Percentiles rank a stretch among this genome's conserved stretches.
Evolutionary conservation across 1,284 basidiomycete genomes (phyloP).

Genomic region (Trichosporon sp.): DNA sequence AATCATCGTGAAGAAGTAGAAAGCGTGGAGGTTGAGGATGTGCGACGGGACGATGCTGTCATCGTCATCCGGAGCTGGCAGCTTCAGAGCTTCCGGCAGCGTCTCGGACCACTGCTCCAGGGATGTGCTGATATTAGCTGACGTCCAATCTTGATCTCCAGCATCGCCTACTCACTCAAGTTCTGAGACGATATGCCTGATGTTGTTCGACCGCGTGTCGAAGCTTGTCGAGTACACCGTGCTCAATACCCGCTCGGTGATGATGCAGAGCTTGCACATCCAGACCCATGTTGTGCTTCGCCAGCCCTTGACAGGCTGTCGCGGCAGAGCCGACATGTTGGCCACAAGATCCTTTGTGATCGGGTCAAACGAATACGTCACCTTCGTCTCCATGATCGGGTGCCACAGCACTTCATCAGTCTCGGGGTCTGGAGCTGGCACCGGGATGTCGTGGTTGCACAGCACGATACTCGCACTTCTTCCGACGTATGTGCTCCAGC

Average conservation of each 20-base stretch:
- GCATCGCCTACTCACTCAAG: constrained; percentile 16
- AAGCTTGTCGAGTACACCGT: constrained; percentile 18
- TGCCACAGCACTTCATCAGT: constrained; percentile 21
- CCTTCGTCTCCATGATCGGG: constrained; percentile 12
- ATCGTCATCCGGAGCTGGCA: constrained; percentile 4
- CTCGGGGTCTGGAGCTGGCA: constrained; percentile 12
- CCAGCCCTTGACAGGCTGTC: constrained; percentile 18
- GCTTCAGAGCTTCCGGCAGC: constrained; percentile 16
- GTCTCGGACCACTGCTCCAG: constrained; percentile 21
- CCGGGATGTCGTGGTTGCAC: constrained; percentile 21
- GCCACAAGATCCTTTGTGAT: constrained; percentile 8
- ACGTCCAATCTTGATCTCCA: too few relatives aligned
- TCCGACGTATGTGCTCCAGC: constrained; percentile 33
- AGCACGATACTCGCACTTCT: constrained; percentile 18
- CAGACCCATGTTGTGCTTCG: constrained; percentile 21
- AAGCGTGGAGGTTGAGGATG: constrained; percentile 25
- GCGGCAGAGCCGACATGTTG: not conserved
- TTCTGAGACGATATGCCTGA: constrained; percentile 15
- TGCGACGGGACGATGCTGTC: constrained; percentile 16
- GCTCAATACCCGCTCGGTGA: constrained; percentile 21
- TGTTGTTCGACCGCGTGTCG: constrained; percentile 11
- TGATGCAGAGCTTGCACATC: constrained; percentile 19
- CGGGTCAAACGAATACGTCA: constrained; percentile 7
- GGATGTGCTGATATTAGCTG: constrained; percentile 4
- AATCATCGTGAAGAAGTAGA: constrained; percentile 23